Percentiles rank a stretch among this genome's conserved stretches.
These are phyloP conservation scores for Cynara cardunculus DNA, from an alignment of 129 eudicot genomes.

Conservation along the genomic window DNA sequence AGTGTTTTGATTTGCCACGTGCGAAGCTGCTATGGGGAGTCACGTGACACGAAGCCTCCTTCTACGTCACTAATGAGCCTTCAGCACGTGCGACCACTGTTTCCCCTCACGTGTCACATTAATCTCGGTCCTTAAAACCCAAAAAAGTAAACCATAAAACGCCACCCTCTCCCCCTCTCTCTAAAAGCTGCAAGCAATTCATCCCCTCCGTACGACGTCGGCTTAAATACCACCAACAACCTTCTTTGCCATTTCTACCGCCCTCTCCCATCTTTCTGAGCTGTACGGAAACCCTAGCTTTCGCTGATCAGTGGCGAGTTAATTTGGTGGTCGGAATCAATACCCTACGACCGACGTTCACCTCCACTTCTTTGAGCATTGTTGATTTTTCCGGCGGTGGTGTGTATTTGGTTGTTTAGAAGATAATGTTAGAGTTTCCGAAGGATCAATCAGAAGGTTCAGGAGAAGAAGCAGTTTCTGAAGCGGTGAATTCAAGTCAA, in stretches of 20 bases:
- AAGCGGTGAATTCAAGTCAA: constrained; percentile 32
- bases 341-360: not conserved
- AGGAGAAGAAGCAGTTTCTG: constrained; percentile 25
- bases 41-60: constrained; percentile 53
- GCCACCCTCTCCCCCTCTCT: constrained; percentile 3
- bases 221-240: constrained; percentile 23
- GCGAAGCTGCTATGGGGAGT: constrained; percentile 5
- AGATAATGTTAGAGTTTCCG: constrained; percentile 33
- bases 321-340: not conserved
- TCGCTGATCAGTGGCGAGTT: not conserved
- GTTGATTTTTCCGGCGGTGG: not conserved
- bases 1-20: constrained; percentile 31
- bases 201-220: constrained; percentile 29
- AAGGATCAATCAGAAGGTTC: constrained; percentile 31
- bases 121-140: constrained; percentile 20
- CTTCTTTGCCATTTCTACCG: not conserved
- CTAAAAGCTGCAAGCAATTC: constrained; percentile 5
- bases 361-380: not conserved
- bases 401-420: not conserved
- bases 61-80: constrained; percentile 29
- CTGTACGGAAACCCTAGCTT: constrained; percentile 25
- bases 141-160: constrained; percentile 22
- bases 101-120: constrained; percentile 36
- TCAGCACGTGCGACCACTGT: constrained; percentile 39
- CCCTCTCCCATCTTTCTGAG: not conserved